Conservation (phyloP, 257 asterid species). For the Salvia hispanica region DNA sequence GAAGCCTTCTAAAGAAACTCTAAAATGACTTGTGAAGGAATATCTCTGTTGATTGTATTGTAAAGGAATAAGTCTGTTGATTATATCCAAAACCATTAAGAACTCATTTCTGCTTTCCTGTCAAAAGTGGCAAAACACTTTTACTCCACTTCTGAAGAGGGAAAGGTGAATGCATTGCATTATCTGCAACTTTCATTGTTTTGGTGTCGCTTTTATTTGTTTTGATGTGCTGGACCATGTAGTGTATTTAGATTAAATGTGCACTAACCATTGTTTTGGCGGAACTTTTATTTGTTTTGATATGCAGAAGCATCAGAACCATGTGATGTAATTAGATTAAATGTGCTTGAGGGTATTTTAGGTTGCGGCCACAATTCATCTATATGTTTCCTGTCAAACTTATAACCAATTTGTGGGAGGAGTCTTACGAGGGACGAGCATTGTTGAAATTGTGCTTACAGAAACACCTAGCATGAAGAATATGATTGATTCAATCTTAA, state of each 20-base stretch:
- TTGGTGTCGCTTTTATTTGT: neutral
- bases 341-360: constrained; percentile 19
- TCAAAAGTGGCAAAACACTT: neutral
- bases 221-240: constrained; percentile 21
- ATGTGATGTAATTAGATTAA: too few relatives aligned
- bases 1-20: constrained; percentile 13
- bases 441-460: neutral
- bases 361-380: constrained; percentile 1
- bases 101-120: constrained; percentile 20
- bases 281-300: neutral
- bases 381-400: constrained; percentile 17
- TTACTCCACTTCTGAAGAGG: constrained; percentile 5
- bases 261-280: neutral
- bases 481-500: constrained; percentile 12
- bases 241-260: neutral
- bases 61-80: constrained; percentile 16
- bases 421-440: constrained; percentile 18
- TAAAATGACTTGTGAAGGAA: constrained; percentile 13
- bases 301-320: constrained; percentile 20
- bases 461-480: neutral
- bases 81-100: constrained; percentile 13
- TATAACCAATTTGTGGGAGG: constrained; percentile 13
- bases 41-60: neutral
- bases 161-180: constrained; percentile 8
- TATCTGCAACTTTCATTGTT: constrained; percentile 1